A percentile compares a stretch with the other conserved stretches of the same genome.
phyloP scores from a whole-genome alignment of 768 basidiomycete species.

The Auricularia cornea region DNA sequence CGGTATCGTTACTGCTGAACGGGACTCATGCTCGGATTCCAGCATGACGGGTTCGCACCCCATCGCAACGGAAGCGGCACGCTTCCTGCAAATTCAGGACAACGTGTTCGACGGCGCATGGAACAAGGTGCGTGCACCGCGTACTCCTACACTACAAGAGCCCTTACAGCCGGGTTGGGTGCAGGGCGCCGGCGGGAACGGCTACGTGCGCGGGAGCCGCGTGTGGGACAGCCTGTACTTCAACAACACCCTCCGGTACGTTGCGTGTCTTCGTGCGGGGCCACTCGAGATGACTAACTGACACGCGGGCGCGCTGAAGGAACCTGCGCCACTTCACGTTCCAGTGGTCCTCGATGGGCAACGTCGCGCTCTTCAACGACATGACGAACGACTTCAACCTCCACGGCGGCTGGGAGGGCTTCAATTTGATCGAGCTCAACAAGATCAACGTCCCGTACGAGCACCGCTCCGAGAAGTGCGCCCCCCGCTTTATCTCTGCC shows the following conservation, averaged over 20 bases:
- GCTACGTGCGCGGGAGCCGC: background rate
- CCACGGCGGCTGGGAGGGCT: background rate
- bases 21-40: background rate
- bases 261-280: too few relatives aligned
- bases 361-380: background rate
- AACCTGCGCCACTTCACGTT: conserved; percentile 1
- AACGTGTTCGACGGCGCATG: conserved; percentile 1
- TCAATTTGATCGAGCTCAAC: background rate
- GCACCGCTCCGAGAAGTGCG: background rate
- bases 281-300: too few relatives aligned
- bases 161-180: too few relatives aligned
- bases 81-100: background rate
- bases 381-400: background rate
- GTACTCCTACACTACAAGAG: too few relatives aligned
- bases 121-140: too few relatives aligned
- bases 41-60: background rate
- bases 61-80: background rate
- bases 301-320: background rate
- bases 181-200: background rate
- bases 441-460: background rate
- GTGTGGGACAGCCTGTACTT: background rate
- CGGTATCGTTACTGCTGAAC: background rate
- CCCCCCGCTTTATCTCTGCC: background rate
- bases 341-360: background rate
- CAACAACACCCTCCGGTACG: background rate